A percentile compares a stretch with the other conserved stretches of the same genome.
Evolutionary conservation across 2,329 filamentous ascomycete species (phyloP).

Genomic region (Talaromyces verruculosus): DNA sequence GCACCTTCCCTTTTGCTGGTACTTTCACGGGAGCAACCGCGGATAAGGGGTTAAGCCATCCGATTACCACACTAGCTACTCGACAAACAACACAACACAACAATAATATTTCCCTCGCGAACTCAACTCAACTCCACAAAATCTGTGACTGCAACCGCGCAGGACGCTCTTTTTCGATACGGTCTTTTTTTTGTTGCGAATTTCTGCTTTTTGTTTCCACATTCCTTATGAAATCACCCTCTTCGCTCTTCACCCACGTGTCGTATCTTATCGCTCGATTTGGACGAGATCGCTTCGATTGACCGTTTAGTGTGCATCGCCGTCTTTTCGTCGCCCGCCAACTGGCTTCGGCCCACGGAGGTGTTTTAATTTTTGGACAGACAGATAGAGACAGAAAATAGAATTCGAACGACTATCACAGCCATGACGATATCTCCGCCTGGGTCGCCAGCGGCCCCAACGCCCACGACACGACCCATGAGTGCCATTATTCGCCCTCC

Average conservation of each 20-base stretch:
- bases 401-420: not conserved
- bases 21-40: conserved; percentile 15
- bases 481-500: conserved; percentile 77
- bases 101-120: not conserved
- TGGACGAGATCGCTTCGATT: not conserved
- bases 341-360: conserved; percentile 19
- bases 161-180: not conserved
- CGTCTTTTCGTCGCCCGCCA: not conserved
- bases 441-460: conserved; percentile 57
- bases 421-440: conserved; percentile 69
- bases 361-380: conserved; percentile 8
- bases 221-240: conserved; percentile 9
- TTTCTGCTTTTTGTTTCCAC: not conserved
- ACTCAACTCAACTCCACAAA: not conserved
- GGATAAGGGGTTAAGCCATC: conserved; percentile 12
- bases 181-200: not conserved
- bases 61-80: not conserved
- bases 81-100: not conserved
- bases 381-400: not conserved
- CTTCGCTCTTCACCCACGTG: not conserved
- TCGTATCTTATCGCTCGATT: conserved; percentile 2
- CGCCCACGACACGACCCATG: conserved; percentile 65
- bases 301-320: not conserved
- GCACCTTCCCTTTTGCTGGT: conserved; percentile 5
- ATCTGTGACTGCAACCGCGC: conserved; percentile 5